phyloP scores from a whole-genome alignment of 2,329 filamentous ascomycete species.

The Trichoderma sp. region DNA sequence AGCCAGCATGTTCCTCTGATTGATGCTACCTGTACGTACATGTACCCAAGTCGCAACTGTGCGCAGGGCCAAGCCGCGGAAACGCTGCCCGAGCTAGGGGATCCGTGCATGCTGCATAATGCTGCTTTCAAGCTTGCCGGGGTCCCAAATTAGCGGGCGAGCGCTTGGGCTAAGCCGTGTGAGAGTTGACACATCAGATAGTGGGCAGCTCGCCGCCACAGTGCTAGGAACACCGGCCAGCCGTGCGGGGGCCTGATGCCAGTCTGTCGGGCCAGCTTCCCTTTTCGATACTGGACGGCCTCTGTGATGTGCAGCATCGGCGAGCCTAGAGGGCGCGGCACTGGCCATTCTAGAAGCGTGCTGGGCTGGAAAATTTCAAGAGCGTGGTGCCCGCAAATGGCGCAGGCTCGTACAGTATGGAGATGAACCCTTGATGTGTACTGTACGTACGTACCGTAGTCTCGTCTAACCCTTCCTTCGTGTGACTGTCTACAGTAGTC shows the following conservation, averaged over 20 bases:
- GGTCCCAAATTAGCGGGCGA: slow-evolving; percentile 24
- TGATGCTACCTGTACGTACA: too few relatives aligned
- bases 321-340: neutral
- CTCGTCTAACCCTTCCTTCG: neutral
- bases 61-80: slow-evolving; percentile 20
- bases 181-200: slow-evolving; percentile 29
- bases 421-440: neutral
- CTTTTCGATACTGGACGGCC: slow-evolving; percentile 14
- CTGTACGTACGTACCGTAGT: neutral
- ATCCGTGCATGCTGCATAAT: slow-evolving; percentile 19
- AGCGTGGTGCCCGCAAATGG: slow-evolving; percentile 1
- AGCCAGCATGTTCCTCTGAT: neutral
- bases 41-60: slow-evolving; percentile 10
- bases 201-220: slow-evolving; percentile 11
- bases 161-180: slow-evolving; percentile 5
- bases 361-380: neutral
- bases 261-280: slow-evolving; percentile 32
- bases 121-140: slow-evolving; percentile 14
- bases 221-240: slow-evolving; percentile 16
- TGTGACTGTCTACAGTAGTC: neutral
- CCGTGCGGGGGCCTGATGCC: slow-evolving; percentile 29
- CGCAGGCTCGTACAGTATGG: neutral
- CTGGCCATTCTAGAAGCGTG: slow-evolving; percentile 23
- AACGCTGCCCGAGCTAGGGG: slow-evolving; percentile 22
- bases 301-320: slow-evolving; percentile 5